These are phyloP conservation scores for Bjerkandera adusta DNA, from an alignment of 1,284 basidiomycete species.

Conservation along the genomic window DNA sequence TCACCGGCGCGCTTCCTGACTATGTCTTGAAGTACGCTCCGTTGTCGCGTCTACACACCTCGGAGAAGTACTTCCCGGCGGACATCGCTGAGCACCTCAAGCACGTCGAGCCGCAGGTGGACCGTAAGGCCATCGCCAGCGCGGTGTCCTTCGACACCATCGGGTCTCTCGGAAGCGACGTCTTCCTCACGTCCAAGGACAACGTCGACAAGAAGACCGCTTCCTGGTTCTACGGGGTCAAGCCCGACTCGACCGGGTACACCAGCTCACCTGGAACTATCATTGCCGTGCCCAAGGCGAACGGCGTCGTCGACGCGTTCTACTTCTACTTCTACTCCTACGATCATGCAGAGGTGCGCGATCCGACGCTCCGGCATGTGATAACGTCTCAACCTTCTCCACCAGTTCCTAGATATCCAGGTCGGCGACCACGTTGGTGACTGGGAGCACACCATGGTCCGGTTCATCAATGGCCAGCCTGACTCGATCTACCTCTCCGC, in stretches of 20 bases:
- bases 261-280: conserved; percentile 30
- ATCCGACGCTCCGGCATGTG: no score
- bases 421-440: conserved; percentile 33
- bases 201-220: conserved; percentile 23
- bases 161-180: conserved; percentile 18
- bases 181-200: conserved; percentile 30
- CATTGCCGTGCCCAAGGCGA: conserved; percentile 32
- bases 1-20: conserved; percentile 26
- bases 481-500: conserved; percentile 33
- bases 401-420: conserved; percentile 25
- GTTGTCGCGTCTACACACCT: conserved; percentile 27
- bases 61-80: conserved; percentile 32
- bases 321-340: conserved; percentile 39
- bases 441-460: conserved; percentile 38
- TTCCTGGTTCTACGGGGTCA: conserved; percentile 24
- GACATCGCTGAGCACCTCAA: conserved; percentile 30
- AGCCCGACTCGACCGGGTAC: conserved; percentile 24
- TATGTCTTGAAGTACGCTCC: conserved; percentile 27
- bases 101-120: conserved; percentile 27
- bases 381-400: no score
- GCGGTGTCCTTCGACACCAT: conserved; percentile 23
- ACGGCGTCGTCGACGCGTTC: conserved; percentile 36
- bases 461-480: conserved; percentile 32
- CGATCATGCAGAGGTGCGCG: conserved; percentile 27
- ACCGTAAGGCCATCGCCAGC: conserved; percentile 17